A percentile compares a stretch with the other conserved stretches of the same genome.
These are phyloP conservation scores for Entamoeba moshkovskii DNA, from an alignment of 208 protist species.

Conservation along the genomic window DNA sequence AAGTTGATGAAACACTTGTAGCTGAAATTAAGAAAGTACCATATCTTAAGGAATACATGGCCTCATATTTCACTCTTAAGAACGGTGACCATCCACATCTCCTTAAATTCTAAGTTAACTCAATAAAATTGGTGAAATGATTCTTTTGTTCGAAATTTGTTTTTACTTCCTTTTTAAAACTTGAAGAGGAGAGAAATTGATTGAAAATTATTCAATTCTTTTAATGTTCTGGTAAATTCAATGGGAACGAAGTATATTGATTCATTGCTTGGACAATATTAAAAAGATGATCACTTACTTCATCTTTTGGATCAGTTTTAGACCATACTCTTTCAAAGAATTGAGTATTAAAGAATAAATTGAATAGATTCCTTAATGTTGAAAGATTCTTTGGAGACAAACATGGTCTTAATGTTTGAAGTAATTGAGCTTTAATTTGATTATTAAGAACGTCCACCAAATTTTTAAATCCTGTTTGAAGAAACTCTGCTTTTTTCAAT, in stretches of 20 bases:
- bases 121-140: no score
- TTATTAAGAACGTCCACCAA: background rate
- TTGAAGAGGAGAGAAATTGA: no score
- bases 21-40: conserved; percentile 41
- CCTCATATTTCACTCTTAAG: conserved; percentile 51
- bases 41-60: conserved; percentile 52
- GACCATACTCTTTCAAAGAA: background rate
- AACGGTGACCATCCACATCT: conserved; percentile 57
- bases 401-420: background rate
- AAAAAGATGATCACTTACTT: background rate
- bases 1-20: conserved; percentile 53
- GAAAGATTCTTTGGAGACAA: background rate
- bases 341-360: background rate
- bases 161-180: no score
- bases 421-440: background rate
- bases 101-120: conserved; percentile 61
- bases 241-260: background rate
- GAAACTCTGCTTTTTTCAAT: background rate
- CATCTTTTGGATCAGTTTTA: background rate
- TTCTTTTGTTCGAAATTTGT: no score
- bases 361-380: background rate
- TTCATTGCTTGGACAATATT: background rate
- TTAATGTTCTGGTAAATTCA: background rate
- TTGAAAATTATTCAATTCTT: no score
- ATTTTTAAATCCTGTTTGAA: background rate